Evolutionary conservation across 169 alveolate genomes (phyloP), one percentile per base, ranked within the genome.

Genomic region (Babesia sp.): DNA sequence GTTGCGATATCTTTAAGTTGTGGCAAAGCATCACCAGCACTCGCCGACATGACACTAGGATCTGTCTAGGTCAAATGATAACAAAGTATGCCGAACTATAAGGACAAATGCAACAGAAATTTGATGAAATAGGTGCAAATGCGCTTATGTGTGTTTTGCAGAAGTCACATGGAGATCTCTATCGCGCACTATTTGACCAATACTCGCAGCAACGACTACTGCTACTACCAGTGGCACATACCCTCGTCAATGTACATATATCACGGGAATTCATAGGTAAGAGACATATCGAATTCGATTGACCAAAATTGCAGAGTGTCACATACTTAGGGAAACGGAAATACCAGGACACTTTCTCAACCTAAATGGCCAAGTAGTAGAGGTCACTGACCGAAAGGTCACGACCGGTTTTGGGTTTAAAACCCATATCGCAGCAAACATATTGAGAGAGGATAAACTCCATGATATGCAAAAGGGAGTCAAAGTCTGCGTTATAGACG

Each of bases 381-480:
- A 72, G 31, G 39, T 81, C 31, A 28, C 46, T 5, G 74, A 34
- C 24, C 71, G 54, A 48, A 45, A 64, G 16, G 74, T 81, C 18
- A 48, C 59, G n/a, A 81, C 89, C 33, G 56, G 84, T 4, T 81
- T 55, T 22, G 89, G 89, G 36, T 81, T 81, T 57, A 81, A 81
- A 60, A 72, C 71, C 37, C 74, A 59, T 39, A 56, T 41, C 20
- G 51, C 71, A 1, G 70, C 80, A 1, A 72, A 81, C 56, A 61
- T 81, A 6, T n/a, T 71, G 16, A 34, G 71, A 33, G 59, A 71
- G 26, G 54, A 58, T 44, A 69, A 60, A 75, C 45, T 78, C 7
- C 64, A 42, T 20, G 73, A 69, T 36, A 2, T 50, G 36, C 54
- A 36, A 28, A 24, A 33, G 33, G 59, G 51, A 9, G 61, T 64